Evolutionary conservation across 1,284 basidiomycete genomes (phyloP), one percentile per base, ranked within the genome.

Genomic region (Naganishia liquefaciens): DNA sequence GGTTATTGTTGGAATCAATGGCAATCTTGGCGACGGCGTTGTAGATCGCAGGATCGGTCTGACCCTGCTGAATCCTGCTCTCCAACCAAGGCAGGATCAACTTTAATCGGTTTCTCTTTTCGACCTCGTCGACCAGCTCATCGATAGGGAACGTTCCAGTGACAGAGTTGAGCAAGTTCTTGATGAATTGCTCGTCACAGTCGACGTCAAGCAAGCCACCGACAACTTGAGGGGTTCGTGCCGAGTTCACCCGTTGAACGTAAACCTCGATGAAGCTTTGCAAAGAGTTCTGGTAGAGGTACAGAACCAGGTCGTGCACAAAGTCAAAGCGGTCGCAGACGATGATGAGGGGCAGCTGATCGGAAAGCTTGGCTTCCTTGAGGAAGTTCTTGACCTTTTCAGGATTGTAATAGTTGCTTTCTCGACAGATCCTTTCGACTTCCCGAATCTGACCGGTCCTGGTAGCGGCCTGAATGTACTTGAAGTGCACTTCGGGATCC

Each of bases 301-400:
- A 99, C 40, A 99, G 86, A 42, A 99, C 95, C 65, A 99, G 87
- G 76, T 99, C 96, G 79, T 99, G 96, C 11, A 99, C 96, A 76
- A 98, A 99, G 84, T 98, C 94, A 84, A 99, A 99, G 43, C 96
- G 93, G 80, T 99, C 96, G 85, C 96, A 99, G 73, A 99, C 96
- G 70, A 99, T 99, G 83, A 99, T 99, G 73, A 99, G 88, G 15
- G 96, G 96, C 42, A 99, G 87, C 79, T 99, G 96, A 79, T 99
- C 96, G 50, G 88, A 81, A 43, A 99, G 87, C 76, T 97, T 96
- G 73, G 95, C 95, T 78, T 99, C 96, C 79, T 94, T 95, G 80
- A 99, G 87, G 88, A 97, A 99, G 83, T 99, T 99, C 85, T 99
- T 99, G 84, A 99, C 96, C 81, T 99, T 99, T 82, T 99, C 96